Base-by-base conservation (phyloP, 2,329 filamentous ascomycete genomes). In the Penicillium sp. region DNA sequence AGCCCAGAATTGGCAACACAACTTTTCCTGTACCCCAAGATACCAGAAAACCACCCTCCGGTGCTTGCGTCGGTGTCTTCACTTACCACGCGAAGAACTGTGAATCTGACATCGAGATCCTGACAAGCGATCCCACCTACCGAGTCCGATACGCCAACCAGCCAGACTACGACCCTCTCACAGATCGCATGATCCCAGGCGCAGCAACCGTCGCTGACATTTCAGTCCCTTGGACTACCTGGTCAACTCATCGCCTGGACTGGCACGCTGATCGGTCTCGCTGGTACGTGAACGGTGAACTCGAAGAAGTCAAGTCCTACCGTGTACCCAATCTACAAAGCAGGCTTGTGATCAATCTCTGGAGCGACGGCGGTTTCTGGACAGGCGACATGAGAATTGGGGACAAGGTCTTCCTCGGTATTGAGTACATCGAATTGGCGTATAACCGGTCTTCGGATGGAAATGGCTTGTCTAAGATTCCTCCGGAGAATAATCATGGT, bases 51-150 rank as follows among this genome's bases (percentile, higher is more conserved):
- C 79, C 79, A n/a, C 63, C 72, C 19, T 58, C 68, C 37, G 81
- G 81, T 48, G 81, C 79, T 3, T 79, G 80, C 6, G 78, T 79
- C 1, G 81, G 81, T 4, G 78, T 83, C 63, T 79, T 83, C 71
- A 82, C 79, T 13, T 83, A 80, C 58, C 73, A 70, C 56, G 73
- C 79, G 42, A 71, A 76, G 49, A 69, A 61, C 29, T 79, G 79
- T 61, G 81, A 84, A 64, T 79, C 78, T 0, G 81, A 84, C 59
- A 79, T 84, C 58, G 81, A 84, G 68, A 81, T 84, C 57, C 68
- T 83, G 11, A 83, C 81, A 1, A 67, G 72, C 5, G 81, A 82
- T 52, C 74, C 78, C 1, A 69, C 66, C 1, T 68, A 73, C 54
- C 74, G 71, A 4, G 74, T 81, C 4, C 77, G 76, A 33, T 77